Evolutionary conservation across 495 filamentous ascomycete species (phyloP).

Genomic region (Neurospora intermedia): DNA sequence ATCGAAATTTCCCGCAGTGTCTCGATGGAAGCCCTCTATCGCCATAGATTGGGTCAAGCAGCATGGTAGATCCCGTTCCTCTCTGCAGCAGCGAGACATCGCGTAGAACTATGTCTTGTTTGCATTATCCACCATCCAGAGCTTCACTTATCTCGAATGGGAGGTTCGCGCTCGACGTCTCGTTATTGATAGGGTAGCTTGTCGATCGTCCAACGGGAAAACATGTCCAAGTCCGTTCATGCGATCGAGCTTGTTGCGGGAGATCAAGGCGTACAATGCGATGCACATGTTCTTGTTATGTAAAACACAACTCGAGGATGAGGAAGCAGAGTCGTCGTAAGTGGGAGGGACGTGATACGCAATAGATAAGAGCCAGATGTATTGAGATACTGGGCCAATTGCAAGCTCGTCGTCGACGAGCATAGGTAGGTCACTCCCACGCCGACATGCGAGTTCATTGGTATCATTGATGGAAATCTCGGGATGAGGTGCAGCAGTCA

Average conservation of each 20-base stretch:
- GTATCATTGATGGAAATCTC: constrained; percentile 11
- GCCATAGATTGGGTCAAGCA: neutral
- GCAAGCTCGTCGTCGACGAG: neutral
- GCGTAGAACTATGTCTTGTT: neutral
- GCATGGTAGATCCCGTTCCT: neutral
- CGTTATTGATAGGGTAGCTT: neutral
- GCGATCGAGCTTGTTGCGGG: neutral
- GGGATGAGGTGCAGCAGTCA: constrained; percentile 6
- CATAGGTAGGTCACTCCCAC: constrained; percentile 7
- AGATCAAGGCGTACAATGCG: neutral
- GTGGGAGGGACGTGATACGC: constrained; percentile 2
- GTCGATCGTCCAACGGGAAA: neutral
- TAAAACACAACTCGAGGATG: neutral
- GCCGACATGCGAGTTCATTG: constrained; percentile 7
- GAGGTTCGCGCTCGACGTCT: neutral
- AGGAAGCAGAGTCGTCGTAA: neutral
- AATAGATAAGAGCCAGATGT: constrained; percentile 13
- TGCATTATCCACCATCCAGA: neutral
- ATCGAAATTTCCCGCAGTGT: neutral
- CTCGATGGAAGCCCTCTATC: neutral
- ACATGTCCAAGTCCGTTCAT: neutral
- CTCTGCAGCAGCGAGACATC: neutral
- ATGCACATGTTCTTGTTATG: constrained; percentile 9
- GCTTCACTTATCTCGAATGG: neutral
- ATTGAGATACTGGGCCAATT: constrained; percentile 2